Evolutionary conservation across 2,329 filamentous ascomycete species (phyloP).

Genomic region (Diaporthe aspalathi): DNA sequence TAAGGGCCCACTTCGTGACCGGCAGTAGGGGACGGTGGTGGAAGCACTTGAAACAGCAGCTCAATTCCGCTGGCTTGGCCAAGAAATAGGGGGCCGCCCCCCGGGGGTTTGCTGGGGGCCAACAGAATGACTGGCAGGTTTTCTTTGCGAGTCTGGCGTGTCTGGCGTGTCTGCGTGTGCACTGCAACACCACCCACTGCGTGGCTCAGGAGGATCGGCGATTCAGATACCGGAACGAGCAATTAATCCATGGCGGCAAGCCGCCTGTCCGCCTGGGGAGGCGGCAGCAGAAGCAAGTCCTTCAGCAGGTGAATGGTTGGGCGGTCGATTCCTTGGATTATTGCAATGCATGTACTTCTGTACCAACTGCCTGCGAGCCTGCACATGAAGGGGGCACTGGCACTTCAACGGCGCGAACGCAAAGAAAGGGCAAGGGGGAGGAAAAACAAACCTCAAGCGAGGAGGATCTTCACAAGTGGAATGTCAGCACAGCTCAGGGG

Average conservation of each 20-base stretch:
- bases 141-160: no score
- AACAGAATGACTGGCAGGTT: background rate
- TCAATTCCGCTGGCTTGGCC: conserved; percentile 18
- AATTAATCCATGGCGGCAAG: conserved; percentile 19
- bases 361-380: background rate
- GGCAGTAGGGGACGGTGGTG: conserved; percentile 34
- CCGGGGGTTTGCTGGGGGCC: conserved; percentile 3
- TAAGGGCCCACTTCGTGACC: conserved; percentile 31
- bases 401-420: background rate
- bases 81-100: conserved; percentile 16
- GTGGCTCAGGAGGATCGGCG: conserved; percentile 38
- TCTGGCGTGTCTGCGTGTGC: no score
- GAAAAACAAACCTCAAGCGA: no score
- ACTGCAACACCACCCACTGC: conserved; percentile 34
- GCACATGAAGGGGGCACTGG: background rate
- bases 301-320: background rate
- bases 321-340: background rate
- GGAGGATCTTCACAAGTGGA: conserved; percentile 13
- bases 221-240: conserved; percentile 14
- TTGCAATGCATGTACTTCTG: conserved; percentile 4
- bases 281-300: background rate
- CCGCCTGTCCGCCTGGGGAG: background rate
- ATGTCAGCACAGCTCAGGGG: conserved; percentile 14
- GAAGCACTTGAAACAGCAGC: conserved; percentile 37
- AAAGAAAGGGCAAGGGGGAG: no score